Percentiles rank a stretch among this genome's conserved stretches.
These are phyloP conservation scores for Vigna unguiculata DNA, from an alignment of 306 rosid species.

Conservation along the genomic window DNA sequence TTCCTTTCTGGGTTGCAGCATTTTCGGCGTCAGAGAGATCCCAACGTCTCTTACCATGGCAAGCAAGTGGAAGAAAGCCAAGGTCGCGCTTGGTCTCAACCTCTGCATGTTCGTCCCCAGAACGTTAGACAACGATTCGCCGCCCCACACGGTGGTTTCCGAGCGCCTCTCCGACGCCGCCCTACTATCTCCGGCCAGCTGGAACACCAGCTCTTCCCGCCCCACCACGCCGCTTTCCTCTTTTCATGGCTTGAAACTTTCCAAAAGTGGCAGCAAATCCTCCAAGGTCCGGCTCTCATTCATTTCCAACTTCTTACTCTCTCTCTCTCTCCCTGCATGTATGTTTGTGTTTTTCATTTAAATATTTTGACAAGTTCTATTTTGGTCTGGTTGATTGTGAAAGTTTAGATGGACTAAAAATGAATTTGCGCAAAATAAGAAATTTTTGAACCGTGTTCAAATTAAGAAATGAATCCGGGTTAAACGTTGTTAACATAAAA, in stretches of 20 bases:
- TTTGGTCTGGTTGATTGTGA: constrained; percentile 36
- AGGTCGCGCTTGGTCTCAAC: constrained; percentile 82
- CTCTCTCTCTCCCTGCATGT: not conserved
- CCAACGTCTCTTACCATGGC: constrained; percentile 59
- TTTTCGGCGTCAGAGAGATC: constrained; percentile 46
- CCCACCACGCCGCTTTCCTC: constrained; percentile 51
- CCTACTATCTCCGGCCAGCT: constrained; percentile 76
- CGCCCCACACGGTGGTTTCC: constrained; percentile 60
- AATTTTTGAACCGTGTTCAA: not conserved
- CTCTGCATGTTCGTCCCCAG: constrained; percentile 83
- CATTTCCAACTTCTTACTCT: constrained; percentile 7
- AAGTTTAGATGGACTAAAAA: constrained; percentile 8
- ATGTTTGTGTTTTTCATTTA: not conserved
- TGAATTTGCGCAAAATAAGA: constrained; percentile 39
- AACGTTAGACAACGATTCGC: constrained; percentile 71
- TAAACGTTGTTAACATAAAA: not conserved
- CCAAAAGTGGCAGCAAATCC: constrained; percentile 58
- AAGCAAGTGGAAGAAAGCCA: constrained; percentile 96
- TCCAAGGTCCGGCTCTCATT: constrained; percentile 49
- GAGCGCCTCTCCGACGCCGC: constrained; percentile 87
- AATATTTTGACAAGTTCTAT: constrained; percentile 13
- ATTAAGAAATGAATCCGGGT: not conserved
- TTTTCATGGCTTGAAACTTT: constrained; percentile 43
- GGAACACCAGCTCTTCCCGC: constrained; percentile 45
- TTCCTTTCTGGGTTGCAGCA: constrained; percentile 6